phyloP scores from a whole-genome alignment of 1,284 basidiomycete genomes.

The Coriolopsis trogii region DNA sequence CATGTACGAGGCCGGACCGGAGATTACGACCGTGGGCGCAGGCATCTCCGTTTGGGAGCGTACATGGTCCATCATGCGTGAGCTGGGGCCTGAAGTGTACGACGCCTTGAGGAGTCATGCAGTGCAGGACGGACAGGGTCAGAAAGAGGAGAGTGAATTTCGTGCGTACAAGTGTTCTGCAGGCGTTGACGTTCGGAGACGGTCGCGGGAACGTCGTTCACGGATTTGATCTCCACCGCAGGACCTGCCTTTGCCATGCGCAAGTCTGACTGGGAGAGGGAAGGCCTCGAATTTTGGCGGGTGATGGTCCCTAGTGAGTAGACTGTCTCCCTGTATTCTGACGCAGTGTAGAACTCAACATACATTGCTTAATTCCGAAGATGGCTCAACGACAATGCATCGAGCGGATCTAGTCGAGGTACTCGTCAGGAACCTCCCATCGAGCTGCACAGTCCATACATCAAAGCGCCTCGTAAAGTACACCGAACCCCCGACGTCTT shows the following conservation, averaged over 20 bases:
- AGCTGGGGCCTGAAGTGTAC: slow-evolving; percentile 38
- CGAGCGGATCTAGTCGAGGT: slow-evolving; percentile 38
- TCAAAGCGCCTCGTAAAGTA: slow-evolving; percentile 36
- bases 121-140: slow-evolving; percentile 9
- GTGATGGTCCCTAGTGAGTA: slow-evolving; percentile 21
- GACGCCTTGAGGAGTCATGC: slow-evolving; percentile 32
- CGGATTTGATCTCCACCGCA: no score
- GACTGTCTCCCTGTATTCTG: background rate
- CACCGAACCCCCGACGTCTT: slow-evolving; percentile 1
- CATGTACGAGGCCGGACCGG: slow-evolving; percentile 40
- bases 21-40: slow-evolving; percentile 40
- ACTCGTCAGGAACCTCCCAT: slow-evolving; percentile 32
- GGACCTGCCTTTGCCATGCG: slow-evolving; percentile 24
- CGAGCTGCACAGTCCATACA: slow-evolving; percentile 38
- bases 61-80: slow-evolving; percentile 41
- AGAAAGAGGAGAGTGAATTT: no score
- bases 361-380: slow-evolving; percentile 21
- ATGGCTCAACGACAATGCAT: slow-evolving; percentile 38
- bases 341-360: background rate
- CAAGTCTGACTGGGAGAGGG: slow-evolving; percentile 19
- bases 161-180: no score
- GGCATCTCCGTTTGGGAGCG: slow-evolving; percentile 43
- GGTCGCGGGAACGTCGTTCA: no score
- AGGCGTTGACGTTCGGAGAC: no score
- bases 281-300: slow-evolving; percentile 19